These are phyloP conservation scores for Hygrocybe coccinea DNA, from an alignment of 768 basidiomycete genomes.

Conservation along the genomic window DNA sequence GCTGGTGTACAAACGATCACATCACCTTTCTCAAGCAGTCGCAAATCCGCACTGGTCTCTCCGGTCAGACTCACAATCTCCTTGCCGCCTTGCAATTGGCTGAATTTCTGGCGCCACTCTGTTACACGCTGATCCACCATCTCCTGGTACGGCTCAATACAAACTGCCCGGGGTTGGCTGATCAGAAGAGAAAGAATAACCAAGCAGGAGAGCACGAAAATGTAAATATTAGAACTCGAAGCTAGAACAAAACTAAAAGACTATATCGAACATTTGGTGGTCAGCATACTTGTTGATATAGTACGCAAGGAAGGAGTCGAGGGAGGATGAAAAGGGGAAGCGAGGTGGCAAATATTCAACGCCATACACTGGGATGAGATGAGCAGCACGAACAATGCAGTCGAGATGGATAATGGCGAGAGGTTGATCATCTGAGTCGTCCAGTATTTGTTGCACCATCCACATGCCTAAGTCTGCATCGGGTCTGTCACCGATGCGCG, in stretches of 20 bases:
- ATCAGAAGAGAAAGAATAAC: slow-evolving; percentile 1
- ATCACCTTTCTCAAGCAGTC: slow-evolving; percentile 85
- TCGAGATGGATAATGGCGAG: slow-evolving; percentile 25
- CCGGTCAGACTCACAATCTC: slow-evolving; percentile 92
- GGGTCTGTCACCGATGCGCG: background rate
- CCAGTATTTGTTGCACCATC: slow-evolving; percentile 13
- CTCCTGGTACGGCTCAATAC: slow-evolving; percentile 94
- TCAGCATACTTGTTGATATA: slow-evolving; percentile 23
- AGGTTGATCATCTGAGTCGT: background rate
- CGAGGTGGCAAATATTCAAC: slow-evolving; percentile 10
- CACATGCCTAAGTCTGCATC: slow-evolving; percentile 17
- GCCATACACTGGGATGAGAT: slow-evolving; percentile 11
- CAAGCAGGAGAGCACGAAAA: too few species aligned
- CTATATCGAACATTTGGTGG: slow-evolving; percentile 13
- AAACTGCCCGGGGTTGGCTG: slow-evolving; percentile 70
- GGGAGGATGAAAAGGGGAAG: background rate
- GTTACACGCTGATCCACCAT: slow-evolving; percentile 89
- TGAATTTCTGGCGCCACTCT: slow-evolving; percentile 88
- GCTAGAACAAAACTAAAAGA: background rate
- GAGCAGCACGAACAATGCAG: slow-evolving; percentile 12
- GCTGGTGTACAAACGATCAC: slow-evolving; percentile 90
- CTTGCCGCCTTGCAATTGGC: slow-evolving; percentile 80
- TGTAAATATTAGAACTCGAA: too few species aligned
- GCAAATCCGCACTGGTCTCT: slow-evolving; percentile 87
- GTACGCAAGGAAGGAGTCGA: slow-evolving; percentile 6